phyloP scores from a whole-genome alignment of 305 asterid species.

The Striga hermonthica region DNA sequence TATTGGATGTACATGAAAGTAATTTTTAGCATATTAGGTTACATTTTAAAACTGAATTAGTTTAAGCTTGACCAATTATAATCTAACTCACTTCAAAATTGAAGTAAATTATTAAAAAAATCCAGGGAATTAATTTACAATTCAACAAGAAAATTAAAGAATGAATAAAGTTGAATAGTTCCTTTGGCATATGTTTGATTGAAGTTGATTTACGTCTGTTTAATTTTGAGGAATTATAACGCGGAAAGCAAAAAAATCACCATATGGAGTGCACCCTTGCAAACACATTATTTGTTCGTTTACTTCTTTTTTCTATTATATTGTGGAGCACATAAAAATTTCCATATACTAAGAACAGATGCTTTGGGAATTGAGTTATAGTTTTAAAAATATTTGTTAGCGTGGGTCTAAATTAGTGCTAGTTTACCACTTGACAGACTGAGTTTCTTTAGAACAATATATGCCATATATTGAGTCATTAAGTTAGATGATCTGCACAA shows the following conservation, averaged over 20 bases:
- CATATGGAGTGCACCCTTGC: too few species aligned
- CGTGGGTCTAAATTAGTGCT: conserved; percentile 1
- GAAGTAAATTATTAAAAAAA: background rate
- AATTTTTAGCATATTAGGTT: too few species aligned
- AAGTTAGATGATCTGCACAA: conserved; percentile 21
- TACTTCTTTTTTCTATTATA: conserved; percentile 15
- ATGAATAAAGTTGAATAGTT: background rate
- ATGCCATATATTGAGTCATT: conserved; percentile 14
- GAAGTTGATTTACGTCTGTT: too few species aligned
- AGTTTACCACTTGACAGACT: conserved; percentile 18
- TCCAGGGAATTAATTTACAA: background rate
- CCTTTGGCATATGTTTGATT: conserved; percentile 3
- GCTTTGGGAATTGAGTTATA: conserved; percentile 9
- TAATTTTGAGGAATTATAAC: too few species aligned
- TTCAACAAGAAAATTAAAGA: background rate
- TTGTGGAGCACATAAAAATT: conserved; percentile 15
- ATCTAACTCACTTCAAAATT: background rate
- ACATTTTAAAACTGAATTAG: too few species aligned
- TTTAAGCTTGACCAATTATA: background rate
- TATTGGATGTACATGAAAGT: too few species aligned
- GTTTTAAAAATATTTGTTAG: conserved; percentile 10
- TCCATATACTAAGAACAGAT: conserved; percentile 13
- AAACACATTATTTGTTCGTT: too few species aligned
- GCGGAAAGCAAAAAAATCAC: too few species aligned
- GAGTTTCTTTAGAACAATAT: conserved; percentile 27